A percentile compares a stretch with the other conserved stretches of the same genome.
These are phyloP conservation scores for Acacia pycnantha DNA, from an alignment of 331 rosid genomes.

Conservation along the genomic window DNA sequence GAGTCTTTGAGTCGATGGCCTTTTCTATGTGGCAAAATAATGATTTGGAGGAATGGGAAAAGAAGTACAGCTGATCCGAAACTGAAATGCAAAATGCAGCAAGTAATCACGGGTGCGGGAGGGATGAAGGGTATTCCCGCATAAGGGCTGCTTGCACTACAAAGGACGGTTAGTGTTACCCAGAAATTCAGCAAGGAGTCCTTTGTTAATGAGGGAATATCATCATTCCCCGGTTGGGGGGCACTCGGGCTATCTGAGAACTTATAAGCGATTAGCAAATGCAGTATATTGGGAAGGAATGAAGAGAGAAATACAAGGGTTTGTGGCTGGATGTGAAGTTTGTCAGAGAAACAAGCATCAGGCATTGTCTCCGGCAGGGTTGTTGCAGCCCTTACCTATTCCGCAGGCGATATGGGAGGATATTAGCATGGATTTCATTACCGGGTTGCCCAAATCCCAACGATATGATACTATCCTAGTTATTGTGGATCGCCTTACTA, in stretches of 20 bases:
- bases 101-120: accelerated
- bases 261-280: accelerated
- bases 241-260: accelerated
- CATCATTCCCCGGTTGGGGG: accelerated
- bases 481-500: background rate
- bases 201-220: background rate
- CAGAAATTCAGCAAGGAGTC: accelerated
- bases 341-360: too few relatives aligned
- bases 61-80: background rate
- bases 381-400: background rate
- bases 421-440: background rate
- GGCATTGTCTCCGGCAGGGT: accelerated
- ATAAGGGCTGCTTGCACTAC: background rate
- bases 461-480: background rate
- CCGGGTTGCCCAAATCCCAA: background rate
- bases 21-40: background rate
- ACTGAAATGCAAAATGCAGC: accelerated
- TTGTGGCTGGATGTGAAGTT: background rate
- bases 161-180: background rate
- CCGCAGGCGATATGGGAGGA: background rate
- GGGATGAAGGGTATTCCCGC: accelerated
- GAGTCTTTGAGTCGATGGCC: accelerated
- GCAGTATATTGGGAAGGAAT: background rate
- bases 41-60: background rate
- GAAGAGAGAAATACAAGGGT: background rate